Evolutionary conservation across 2,329 filamentous ascomycete genomes (phyloP).

Genomic region (Hymenoscyphus linearis): DNA sequence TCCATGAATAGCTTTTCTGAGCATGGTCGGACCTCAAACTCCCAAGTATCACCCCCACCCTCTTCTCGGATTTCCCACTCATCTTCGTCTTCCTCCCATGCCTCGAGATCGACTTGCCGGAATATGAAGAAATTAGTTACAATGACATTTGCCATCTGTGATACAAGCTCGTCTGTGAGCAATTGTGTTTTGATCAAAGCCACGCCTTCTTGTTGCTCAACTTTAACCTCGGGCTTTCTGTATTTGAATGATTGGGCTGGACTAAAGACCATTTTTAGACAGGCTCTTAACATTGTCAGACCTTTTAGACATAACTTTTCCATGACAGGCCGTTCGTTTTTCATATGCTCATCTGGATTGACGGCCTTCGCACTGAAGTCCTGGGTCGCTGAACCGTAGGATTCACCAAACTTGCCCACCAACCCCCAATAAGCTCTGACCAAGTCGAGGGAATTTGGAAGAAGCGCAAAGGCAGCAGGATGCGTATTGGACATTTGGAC

Average conservation of each 20-base stretch:
- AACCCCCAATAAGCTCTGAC: constrained; percentile 82
- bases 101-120: constrained; percentile 74
- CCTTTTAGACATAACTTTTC: constrained; percentile 82
- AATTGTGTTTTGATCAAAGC: constrained; percentile 66
- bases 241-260: constrained; percentile 81
- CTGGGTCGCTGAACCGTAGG: constrained; percentile 50
- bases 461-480: constrained; percentile 73
- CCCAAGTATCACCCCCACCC: constrained; percentile 76
- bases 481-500: constrained; percentile 77
- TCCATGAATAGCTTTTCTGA: constrained; percentile 93
- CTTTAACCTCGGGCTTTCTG: constrained; percentile 65
- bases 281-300: constrained; percentile 74
- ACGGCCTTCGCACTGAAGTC: constrained; percentile 38
- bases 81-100: constrained; percentile 92
- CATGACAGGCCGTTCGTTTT: constrained; percentile 55
- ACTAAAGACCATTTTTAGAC: constrained; percentile 78
- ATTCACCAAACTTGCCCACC: constrained; percentile 69
- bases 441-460: constrained; percentile 74
- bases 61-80: constrained; percentile 93
- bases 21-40: constrained; percentile 88
- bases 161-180: constrained; percentile 69
- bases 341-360: constrained; percentile 42
- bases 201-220: constrained; percentile 68
- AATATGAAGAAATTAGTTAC: constrained; percentile 88
- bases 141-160: constrained; percentile 76